Evolutionary conservation across 176 grass and related monocot species (phyloP).

Genomic region (Phragmites australis): DNA sequence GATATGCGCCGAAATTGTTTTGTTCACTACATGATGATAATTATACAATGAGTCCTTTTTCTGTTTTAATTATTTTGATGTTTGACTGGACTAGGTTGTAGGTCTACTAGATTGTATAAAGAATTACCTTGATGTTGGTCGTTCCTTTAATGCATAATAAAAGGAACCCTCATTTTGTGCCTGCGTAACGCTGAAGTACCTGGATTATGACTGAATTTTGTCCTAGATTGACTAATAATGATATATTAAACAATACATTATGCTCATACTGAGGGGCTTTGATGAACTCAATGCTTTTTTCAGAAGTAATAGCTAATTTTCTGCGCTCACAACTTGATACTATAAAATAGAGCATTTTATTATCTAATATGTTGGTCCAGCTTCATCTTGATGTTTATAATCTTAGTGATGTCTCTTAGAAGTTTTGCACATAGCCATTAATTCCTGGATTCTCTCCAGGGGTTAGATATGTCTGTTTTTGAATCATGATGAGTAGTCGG

Average conservation of each 20-base stretch:
- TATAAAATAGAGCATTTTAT: too few species aligned
- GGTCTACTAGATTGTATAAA: background rate
- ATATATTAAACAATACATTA: background rate
- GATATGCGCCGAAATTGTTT: too few species aligned
- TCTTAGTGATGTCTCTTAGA: background rate
- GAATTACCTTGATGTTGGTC: background rate
- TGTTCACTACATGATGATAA: too few species aligned
- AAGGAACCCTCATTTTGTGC: background rate
- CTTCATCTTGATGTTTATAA: background rate
- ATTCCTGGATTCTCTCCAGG: background rate
- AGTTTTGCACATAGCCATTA: background rate
- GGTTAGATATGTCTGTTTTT: background rate
- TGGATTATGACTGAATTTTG: conserved; percentile 15
- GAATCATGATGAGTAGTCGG: background rate
- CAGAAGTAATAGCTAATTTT: background rate
- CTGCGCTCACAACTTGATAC: background rate
- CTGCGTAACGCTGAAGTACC: background rate
- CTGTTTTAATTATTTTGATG: conserved; percentile 32
- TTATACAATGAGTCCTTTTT: too few species aligned
- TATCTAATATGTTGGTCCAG: background rate
- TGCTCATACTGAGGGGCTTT: background rate
- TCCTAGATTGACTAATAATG: background rate
- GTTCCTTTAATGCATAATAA: background rate
- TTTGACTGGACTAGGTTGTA: background rate
- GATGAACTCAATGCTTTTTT: background rate